Evolutionary conservation across 2,329 filamentous ascomycete genomes (phyloP).

Genomic region (Trichoderma hamatum): DNA sequence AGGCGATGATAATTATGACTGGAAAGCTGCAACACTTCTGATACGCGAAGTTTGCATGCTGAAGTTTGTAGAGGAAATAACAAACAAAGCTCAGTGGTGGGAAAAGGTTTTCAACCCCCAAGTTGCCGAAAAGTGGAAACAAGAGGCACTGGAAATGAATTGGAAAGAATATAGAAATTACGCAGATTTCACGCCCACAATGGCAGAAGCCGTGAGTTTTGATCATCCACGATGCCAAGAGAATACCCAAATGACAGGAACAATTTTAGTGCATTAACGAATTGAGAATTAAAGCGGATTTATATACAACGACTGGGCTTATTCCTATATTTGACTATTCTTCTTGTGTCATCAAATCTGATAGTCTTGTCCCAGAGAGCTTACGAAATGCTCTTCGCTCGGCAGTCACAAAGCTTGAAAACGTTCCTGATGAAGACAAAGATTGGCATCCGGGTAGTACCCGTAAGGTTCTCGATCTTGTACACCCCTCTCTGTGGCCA

Average conservation of each 20-base stretch:
- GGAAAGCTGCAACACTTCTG: conserved; percentile 36
- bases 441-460: conserved; percentile 66
- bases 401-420: conserved; percentile 52
- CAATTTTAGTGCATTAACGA: conserved; percentile 41
- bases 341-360: conserved; percentile 42
- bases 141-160: conserved; percentile 37
- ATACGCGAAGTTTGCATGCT: conserved; percentile 42
- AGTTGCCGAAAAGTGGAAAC: conserved; percentile 37
- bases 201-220: conserved; percentile 38
- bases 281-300: conserved; percentile 38
- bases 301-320: conserved; percentile 40
- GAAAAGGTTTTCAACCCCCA: conserved; percentile 36
- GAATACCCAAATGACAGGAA: not conserved
- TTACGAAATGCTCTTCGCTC: conserved; percentile 44
- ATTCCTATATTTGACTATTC: conserved; percentile 42
- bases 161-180: conserved; percentile 34
- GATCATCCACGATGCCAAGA: not conserved
- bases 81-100: conserved; percentile 44
- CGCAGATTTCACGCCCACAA: conserved; percentile 36
- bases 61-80: conserved; percentile 39
- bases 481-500: conserved; percentile 67
- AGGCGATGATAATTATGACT: conserved; percentile 25
- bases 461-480: conserved; percentile 60
- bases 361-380: conserved; percentile 34
- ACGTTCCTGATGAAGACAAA: conserved; percentile 51